phyloP scores from a whole-genome alignment of 345 rosid species.

The Balakata baccata region DNA sequence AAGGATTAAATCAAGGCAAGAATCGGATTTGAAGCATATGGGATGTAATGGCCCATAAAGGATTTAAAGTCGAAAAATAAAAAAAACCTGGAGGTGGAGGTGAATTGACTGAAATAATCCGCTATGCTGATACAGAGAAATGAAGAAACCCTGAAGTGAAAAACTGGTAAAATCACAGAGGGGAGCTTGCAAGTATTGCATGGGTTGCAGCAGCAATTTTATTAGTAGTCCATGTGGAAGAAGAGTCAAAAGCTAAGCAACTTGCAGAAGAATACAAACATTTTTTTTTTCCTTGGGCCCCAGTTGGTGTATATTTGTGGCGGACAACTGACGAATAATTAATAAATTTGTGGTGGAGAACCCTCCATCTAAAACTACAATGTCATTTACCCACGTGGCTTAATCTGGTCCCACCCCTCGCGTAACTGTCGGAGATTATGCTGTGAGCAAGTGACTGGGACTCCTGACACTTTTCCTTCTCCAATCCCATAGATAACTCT shows the following conservation, averaged over 20 bases:
- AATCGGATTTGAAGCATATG: not conserved
- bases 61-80: not conserved
- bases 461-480: not conserved
- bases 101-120: slow-evolving; percentile 8
- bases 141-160: slow-evolving; percentile 13
- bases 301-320: slow-evolving; percentile 28
- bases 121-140: slow-evolving; percentile 7
- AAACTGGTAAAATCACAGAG: not conserved
- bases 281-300: too few species aligned
- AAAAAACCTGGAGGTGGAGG: slow-evolving; percentile 13
- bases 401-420: slow-evolving; percentile 10
- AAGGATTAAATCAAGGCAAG: not conserved
- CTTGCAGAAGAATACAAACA: not conserved
- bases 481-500: not conserved
- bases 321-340: slow-evolving; percentile 24
- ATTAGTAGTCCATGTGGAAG: not conserved
- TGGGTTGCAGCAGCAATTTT: too few species aligned
- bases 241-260: slow-evolving; percentile 1
- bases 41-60: too few species aligned
- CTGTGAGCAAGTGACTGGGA: not conserved
- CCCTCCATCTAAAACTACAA: slow-evolving; percentile 43
- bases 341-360: slow-evolving; percentile 42
- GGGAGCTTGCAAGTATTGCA: not conserved
- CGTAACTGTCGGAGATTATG: not conserved
- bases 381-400: slow-evolving; percentile 29